These are phyloP conservation scores for Spathaspora sp. DNA, from an alignment of 805 yeast species.

Conservation along the genomic window DNA sequence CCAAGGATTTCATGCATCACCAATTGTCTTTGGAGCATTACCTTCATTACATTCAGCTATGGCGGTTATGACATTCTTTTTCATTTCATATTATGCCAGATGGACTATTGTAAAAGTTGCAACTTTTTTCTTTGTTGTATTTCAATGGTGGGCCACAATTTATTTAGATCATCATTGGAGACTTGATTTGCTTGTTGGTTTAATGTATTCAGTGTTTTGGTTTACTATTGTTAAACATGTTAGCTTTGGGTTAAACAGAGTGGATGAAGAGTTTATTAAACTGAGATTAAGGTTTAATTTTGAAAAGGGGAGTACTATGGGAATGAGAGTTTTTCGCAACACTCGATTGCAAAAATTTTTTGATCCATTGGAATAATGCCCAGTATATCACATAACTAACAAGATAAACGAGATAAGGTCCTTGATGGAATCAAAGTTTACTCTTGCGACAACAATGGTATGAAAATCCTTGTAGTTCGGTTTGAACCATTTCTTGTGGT, in stretches of 20 bases:
- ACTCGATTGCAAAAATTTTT: conserved; percentile 49
- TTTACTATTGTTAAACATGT: conserved; percentile 8
- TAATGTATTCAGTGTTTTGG: conserved; percentile 33
- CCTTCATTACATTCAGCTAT: conserved; percentile 67
- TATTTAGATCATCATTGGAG: conserved; percentile 74
- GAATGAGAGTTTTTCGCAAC: conserved; percentile 59
- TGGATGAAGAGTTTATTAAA: conserved; percentile 27
- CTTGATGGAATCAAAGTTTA: too few species aligned
- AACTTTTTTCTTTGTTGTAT: conserved; percentile 41
- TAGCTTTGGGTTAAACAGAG: conserved; percentile 11
- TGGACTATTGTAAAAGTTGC: conserved; percentile 30
- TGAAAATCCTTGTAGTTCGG: too few species aligned
- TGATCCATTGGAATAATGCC: conserved; percentile 35
- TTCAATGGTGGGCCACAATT: conserved; percentile 77
- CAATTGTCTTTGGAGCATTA: conserved; percentile 66
- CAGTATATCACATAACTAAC: too few species aligned
- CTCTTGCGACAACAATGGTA: too few species aligned
- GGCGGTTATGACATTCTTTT: conserved; percentile 51
- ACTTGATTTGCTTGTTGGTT: conserved; percentile 55
- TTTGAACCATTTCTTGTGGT: too few species aligned
- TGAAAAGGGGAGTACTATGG: conserved; percentile 51
- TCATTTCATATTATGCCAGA: conserved; percentile 35
- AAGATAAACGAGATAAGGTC: too few species aligned
- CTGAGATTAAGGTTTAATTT: conserved; percentile 31
- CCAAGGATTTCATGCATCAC: conserved; percentile 62